phyloP scores from a whole-genome alignment of 352 stramenopile genomes.

The Pythium dissimile region DNA sequence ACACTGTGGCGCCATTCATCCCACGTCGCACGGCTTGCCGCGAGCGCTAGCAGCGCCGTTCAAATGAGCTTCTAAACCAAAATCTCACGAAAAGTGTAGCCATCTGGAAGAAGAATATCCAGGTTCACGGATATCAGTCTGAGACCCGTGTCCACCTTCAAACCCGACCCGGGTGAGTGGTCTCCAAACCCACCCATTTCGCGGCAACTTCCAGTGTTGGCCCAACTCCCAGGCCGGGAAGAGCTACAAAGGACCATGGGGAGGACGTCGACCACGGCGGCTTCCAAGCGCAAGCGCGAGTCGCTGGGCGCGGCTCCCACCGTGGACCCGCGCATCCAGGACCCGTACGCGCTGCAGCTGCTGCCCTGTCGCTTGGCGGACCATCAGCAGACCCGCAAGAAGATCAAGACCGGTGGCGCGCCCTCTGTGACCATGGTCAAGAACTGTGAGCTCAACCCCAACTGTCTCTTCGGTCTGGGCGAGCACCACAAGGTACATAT shows the following conservation, averaged over 20 bases:
- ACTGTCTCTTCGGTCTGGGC: slow-evolving; percentile 83
- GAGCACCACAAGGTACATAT: slow-evolving; percentile 53
- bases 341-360: slow-evolving; percentile 53
- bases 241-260: slow-evolving; percentile 4
- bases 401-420: slow-evolving; percentile 24
- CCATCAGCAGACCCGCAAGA: slow-evolving; percentile 69
- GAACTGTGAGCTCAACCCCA: slow-evolving; percentile 84
- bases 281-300: slow-evolving; percentile 70
- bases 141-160: too few species aligned
- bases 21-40: slow-evolving; percentile 6
- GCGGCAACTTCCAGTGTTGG: background rate
- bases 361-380: slow-evolving; percentile 49
- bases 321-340: slow-evolving; percentile 34
- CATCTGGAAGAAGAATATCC: too few species aligned
- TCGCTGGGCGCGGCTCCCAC: slow-evolving; percentile 6
- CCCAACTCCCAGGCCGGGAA: background rate
- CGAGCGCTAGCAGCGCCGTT: background rate
- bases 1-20: slow-evolving; percentile 7
- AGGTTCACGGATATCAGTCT: background rate
- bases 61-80: background rate
- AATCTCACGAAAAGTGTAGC: background rate
- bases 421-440: slow-evolving; percentile 20
- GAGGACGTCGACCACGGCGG: slow-evolving; percentile 12
- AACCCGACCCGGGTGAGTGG: too few species aligned
- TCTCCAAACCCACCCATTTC: too few species aligned